Percentiles rank a stretch among this genome's conserved stretches.
These are phyloP conservation scores for Colletotrichum sp. DNA, from an alignment of 2,329 filamentous ascomycete genomes.

Conservation along the genomic window DNA sequence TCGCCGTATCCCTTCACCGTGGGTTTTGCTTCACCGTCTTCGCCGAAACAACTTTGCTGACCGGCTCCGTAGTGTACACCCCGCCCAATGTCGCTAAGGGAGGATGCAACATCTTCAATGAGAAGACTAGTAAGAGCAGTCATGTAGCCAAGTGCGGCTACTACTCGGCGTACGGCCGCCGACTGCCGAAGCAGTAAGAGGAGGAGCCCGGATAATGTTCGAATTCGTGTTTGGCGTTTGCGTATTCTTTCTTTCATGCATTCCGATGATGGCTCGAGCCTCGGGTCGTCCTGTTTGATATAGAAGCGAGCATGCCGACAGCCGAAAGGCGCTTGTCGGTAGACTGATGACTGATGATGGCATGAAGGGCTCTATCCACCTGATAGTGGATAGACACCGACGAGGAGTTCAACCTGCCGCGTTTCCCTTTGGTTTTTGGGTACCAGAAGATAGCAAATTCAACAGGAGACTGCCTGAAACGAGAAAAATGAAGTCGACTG, in stretches of 20 bases:
- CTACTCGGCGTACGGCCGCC: conserved; percentile 66
- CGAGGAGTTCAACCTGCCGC: conserved; percentile 18
- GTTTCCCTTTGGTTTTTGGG: conserved; percentile 1
- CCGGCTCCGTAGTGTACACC: conserved; percentile 68
- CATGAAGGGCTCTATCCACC: conserved; percentile 9
- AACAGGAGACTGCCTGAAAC: background rate
- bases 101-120: conserved; percentile 84
- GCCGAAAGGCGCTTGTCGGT: conserved; percentile 10
- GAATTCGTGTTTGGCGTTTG: background rate
- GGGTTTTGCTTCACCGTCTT: background rate
- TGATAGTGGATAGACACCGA: background rate
- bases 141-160: conserved; percentile 75
- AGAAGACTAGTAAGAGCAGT: conserved; percentile 73
- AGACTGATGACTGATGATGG: conserved; percentile 12
- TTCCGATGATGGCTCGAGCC: background rate
- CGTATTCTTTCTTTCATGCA: background rate
- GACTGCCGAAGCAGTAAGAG: conserved; percentile 44
- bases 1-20: conserved; percentile 80
- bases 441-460: conserved; percentile 15
- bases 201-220: background rate
- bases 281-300: conserved; percentile 9
- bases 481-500: background rate
- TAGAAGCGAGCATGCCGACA: background rate
- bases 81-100: conserved; percentile 86
- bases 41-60: conserved; percentile 4